Base-by-base conservation (phyloP, 805 yeast genomes). In the Naumovozyma castellii region DNA sequence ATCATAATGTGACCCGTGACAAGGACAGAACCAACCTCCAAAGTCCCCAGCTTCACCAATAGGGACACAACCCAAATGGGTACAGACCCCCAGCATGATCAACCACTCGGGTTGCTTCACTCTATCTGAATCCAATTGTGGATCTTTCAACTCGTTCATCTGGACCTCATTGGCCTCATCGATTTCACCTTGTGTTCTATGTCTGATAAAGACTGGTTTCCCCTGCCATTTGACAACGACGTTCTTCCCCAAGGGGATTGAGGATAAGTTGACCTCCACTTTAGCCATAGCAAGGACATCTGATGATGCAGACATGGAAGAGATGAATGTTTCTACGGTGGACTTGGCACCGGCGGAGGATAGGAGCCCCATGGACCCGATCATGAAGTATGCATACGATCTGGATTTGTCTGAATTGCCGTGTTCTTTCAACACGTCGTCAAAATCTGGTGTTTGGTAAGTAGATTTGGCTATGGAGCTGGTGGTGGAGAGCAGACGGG, bases 21-120 rank as follows among this genome's bases (percentile, higher is more conserved):
- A 92, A 52, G 99, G 98, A 71, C 98, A 92, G 90, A 92, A 92
- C 99, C 99, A 92, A 66, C 99, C 99, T 66, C 97, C 97, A 58
- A 77, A 92, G 69, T 92, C 99, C 72, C 99, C 99, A 53, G 97
- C 81, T 73, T 92, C 97, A 66, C 99, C 99, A 61, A 92, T 92
- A 54, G 99, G 99, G 47, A 92, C 99, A 82, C 99, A 92, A 68
- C 99, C 99, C 75, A 92, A 80, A 68, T 92, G 99, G 53, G 99
- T 92, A 76, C 99, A 92, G 67, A 92, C 90, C 72, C 99, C 99
- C 71, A 92, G 69, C 99, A 92, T 92, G 66, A 92, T 76, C 64
- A 92, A 78, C 98, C 98, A 92, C 71, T 90, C 92, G 53, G 99
- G 97, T 67, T 82, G 83, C 71, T 85, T 73, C 51, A 84, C 97